A percentile compares a stretch with the other conserved stretches of the same genome.
phyloP scores from a whole-genome alignment of 345 rosid species.

The Camelina laxa region DNA sequence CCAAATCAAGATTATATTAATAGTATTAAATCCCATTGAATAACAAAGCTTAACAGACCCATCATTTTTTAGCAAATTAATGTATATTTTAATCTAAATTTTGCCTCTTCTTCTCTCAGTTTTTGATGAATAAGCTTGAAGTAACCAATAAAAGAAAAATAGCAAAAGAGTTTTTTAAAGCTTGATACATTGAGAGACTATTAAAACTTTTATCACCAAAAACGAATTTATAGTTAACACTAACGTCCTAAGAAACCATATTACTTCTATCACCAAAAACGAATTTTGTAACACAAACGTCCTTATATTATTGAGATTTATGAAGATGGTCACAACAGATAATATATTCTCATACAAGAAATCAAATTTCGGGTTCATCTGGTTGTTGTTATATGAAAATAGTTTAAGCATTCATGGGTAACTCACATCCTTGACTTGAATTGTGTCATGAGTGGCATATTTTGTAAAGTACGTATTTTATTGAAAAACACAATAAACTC shows the following conservation, averaged over 20 bases:
- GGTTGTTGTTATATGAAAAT: background rate
- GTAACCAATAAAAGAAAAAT: no score
- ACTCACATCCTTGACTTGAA: background rate
- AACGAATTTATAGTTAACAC: background rate
- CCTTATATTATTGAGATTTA: background rate
- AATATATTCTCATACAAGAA: background rate
- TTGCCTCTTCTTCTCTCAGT: background rate
- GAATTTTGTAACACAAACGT: background rate
- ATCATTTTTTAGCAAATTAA: background rate
- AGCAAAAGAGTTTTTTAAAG: background rate
- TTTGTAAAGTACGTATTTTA: background rate
- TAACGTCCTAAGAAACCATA: background rate
- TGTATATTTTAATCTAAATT: background rate
- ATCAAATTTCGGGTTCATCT: background rate
- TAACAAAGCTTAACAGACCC: background rate
- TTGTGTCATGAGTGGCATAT: background rate
- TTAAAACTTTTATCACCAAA: background rate
- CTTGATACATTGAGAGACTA: background rate
- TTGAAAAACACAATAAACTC: background rate
- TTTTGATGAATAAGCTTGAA: no score
- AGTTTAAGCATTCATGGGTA: background rate
- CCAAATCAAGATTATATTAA: no score
- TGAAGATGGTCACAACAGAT: background rate
- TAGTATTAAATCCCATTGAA: background rate
- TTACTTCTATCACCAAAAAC: background rate